Percentiles rank a stretch among this genome's conserved stretches.
Evolutionary conservation across 176 grass and related monocot species (phyloP).

Genomic region (Rhynchospora tenuis): DNA sequence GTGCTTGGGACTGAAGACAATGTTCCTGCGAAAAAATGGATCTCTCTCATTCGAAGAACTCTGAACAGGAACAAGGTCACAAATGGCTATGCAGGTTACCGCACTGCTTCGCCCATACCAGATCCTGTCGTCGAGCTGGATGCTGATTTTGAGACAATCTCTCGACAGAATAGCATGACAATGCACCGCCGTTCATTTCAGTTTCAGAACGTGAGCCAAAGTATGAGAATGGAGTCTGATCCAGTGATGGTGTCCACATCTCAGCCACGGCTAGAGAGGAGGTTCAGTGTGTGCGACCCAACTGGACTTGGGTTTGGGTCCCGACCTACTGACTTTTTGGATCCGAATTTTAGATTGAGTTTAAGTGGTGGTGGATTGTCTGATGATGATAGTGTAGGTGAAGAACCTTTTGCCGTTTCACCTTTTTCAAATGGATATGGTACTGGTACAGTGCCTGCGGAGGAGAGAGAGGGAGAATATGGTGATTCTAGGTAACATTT

Average conservation of each 20-base stretch:
- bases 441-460: constrained; percentile 20
- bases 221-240: constrained; percentile 53
- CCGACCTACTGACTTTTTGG: constrained; percentile 67
- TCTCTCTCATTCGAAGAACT: constrained; percentile 73
- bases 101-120: constrained; percentile 61
- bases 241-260: constrained; percentile 36
- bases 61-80: constrained; percentile 61
- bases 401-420: constrained; percentile 34
- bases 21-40: constrained; percentile 79
- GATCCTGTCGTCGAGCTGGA: constrained; percentile 71
- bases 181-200: constrained; percentile 79
- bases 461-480: constrained; percentile 40
- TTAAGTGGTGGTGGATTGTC: constrained; percentile 32
- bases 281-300: constrained; percentile 82
- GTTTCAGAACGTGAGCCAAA: constrained; percentile 57
- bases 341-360: constrained; percentile 35
- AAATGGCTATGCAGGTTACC: constrained; percentile 35
- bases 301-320: constrained; percentile 32
- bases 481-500: constrained; percentile 49
- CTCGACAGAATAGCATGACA: constrained; percentile 44
- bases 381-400: constrained; percentile 44
- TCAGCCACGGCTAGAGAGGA: constrained; percentile 58
- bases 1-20: constrained; percentile 93
- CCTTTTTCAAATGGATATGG: constrained; percentile 55
- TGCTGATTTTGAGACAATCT: constrained; percentile 76